Evolutionary conservation across 2,329 filamentous ascomycete species (phyloP), one percentile per base, ranked within the genome.

Genomic region (Calonectria henricotiae): DNA sequence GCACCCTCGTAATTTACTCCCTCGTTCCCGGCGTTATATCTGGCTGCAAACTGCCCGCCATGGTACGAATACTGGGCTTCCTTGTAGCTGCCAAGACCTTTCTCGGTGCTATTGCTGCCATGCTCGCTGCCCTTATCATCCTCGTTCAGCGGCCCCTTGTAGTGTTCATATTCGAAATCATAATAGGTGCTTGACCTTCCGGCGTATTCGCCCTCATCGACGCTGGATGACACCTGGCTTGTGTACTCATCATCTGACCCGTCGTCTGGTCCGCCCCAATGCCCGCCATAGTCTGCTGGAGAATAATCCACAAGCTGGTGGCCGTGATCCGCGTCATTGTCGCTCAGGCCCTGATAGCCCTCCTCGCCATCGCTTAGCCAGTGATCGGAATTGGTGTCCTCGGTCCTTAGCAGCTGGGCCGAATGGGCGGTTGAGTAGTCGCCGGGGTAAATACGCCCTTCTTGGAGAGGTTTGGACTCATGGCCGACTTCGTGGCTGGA

Each of bases 181-280:
- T 39, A 58, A 11, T 58, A 58, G 12, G 23, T 23, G 17, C 11
- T 17, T 9, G 51, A 27, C 32, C 15, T 9, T 8, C n/a, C 20
- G 20, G 20, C 51, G 11, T 25, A 9, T 13, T 39, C 35, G 6
- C 23, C n/a, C 20, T 23, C 51, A 5, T 39, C 51, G 5, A 17
- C 20, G 35, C 51, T 58, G 30, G 51, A 58, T 20, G 51, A 39
- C 35, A 58, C 51, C 12, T 58, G 51, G 51, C 51, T 58, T 2
- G 51, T 58, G 51, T 58, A 58, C 4, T 37, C 51, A 2, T 58
- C 51, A 7, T 30, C 27, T 7, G 27, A 30, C 4, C 27, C 27
- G 13, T 58, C 51, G 13, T 58, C 25, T 12, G 43, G 43, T 12
- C 43, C 43, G 23, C 46, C 51, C 51, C 51, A 58, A 6, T 58